Evolutionary conservation across 1,284 basidiomycete genomes (phyloP).

Genomic region (Naganishia cerealis): DNA sequence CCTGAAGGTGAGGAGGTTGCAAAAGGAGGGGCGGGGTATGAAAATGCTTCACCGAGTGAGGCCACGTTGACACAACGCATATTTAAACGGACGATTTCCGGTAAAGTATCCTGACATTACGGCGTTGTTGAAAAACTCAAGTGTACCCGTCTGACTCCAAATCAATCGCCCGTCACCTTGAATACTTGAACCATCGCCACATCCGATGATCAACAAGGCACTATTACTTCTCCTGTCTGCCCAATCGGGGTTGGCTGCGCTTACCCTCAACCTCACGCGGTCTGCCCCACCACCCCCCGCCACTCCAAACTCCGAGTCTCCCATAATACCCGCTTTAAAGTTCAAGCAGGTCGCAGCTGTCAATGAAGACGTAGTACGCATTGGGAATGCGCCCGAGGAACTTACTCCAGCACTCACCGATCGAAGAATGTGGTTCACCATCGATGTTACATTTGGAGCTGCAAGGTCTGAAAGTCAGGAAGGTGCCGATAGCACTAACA

Average conservation of each 20-base stretch:
- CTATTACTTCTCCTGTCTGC: conserved; percentile 5
- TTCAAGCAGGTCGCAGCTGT: neutral
- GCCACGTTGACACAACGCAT: neutral
- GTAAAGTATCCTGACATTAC: no score
- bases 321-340: neutral
- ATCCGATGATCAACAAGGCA: neutral
- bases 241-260: neutral
- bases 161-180: neutral
- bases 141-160: neutral
- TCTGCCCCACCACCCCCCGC: neutral
- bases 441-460: conserved; percentile 6
- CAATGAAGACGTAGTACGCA: neutral
- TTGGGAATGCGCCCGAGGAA: neutral
- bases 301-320: neutral
- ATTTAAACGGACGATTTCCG: neutral
- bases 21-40: neutral
- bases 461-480: neutral
- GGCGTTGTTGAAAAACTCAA: neutral
- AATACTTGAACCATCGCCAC: neutral
- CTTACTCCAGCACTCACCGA: neutral
- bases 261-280: neutral
- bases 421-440: conserved; percentile 7
- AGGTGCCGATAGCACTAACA: neutral
- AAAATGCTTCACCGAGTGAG: neutral
- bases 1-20: neutral